These are phyloP conservation scores for Phaeotremella fagi DNA, from an alignment of 768 basidiomycete species.

Conservation along the genomic window DNA sequence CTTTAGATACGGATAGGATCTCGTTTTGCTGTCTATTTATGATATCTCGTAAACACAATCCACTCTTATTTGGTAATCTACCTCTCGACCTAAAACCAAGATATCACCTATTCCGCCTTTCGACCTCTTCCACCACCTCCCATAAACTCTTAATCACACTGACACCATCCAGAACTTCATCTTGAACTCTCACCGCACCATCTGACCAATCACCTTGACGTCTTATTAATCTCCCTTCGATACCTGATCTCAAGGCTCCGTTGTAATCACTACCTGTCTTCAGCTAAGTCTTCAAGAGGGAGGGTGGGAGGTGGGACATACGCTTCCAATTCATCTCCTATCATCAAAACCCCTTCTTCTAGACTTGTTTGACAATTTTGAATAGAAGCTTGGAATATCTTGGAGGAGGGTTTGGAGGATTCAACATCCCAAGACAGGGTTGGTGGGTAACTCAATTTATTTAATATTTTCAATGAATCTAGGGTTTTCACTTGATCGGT, in stretches of 20 bases:
- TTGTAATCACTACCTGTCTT: slow-evolving; percentile 32
- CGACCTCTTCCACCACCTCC: slow-evolving; percentile 34
- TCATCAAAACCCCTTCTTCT: slow-evolving; percentile 37
- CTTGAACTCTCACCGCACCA: slow-evolving; percentile 28
- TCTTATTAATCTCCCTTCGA: slow-evolving; percentile 39
- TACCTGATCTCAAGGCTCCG: slow-evolving; percentile 27
- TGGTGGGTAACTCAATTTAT: slow-evolving; percentile 28
- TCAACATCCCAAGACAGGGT: slow-evolving; percentile 42
- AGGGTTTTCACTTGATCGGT: slow-evolving; percentile 40
- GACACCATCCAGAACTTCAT: slow-evolving; percentile 24
- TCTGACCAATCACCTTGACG: slow-evolving; percentile 41
- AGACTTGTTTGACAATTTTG: slow-evolving; percentile 13
- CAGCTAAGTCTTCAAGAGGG: neutral
- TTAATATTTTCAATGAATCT: slow-evolving; percentile 26
- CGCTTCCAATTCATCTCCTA: slow-evolving; percentile 47
- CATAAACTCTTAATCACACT: slow-evolving; percentile 17
- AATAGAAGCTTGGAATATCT: slow-evolving; percentile 36
- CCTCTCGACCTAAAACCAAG: no score
- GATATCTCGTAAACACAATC: no score
- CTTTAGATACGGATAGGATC: neutral
- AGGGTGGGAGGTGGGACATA: slow-evolving; percentile 12
- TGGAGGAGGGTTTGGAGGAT: slow-evolving; percentile 30
- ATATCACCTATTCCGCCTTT: slow-evolving; percentile 10
- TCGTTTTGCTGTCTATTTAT: no score
- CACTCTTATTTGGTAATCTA: no score